phyloP scores from a whole-genome alignment of 306 rosid genomes.

The Dalbergia cochinchinensis region DNA sequence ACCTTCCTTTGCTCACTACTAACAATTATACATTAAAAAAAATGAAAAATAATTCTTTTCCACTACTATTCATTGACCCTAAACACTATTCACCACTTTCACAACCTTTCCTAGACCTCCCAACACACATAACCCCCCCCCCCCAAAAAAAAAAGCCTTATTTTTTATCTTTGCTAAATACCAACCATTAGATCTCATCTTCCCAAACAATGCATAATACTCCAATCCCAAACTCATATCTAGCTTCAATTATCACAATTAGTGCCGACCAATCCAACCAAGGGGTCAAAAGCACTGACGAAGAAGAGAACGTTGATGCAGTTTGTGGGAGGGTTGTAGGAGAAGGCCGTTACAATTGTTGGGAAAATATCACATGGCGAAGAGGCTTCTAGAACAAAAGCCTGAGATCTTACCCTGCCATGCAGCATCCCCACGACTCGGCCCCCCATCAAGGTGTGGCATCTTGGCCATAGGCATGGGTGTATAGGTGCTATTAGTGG shows the following conservation, averaged over 20 bases:
- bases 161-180: neutral
- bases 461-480: conserved; percentile 56
- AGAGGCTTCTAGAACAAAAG: conserved; percentile 90
- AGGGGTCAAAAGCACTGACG: conserved; percentile 64
- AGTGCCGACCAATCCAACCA: conserved; percentile 65
- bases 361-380: conserved; percentile 58
- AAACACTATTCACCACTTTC: neutral
- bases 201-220: neutral
- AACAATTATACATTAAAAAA: no score
- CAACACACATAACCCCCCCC: no score
- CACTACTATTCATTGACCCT: no score
- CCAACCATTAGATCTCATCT: neutral
- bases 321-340: neutral
- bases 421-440: conserved; percentile 90
- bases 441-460: conserved; percentile 97
- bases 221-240: neutral
- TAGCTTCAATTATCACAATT: neutral
- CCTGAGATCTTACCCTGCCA: conserved; percentile 96
- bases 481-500: no score
- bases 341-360: conserved; percentile 42
- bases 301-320: conserved; percentile 48
- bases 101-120: no score
- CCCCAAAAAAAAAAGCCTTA: no score
- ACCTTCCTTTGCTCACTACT: no score
- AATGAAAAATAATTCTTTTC: no score